phyloP scores from a whole-genome alignment of 169 alveolate genomes.

The Toxoplasma gondii region DNA sequence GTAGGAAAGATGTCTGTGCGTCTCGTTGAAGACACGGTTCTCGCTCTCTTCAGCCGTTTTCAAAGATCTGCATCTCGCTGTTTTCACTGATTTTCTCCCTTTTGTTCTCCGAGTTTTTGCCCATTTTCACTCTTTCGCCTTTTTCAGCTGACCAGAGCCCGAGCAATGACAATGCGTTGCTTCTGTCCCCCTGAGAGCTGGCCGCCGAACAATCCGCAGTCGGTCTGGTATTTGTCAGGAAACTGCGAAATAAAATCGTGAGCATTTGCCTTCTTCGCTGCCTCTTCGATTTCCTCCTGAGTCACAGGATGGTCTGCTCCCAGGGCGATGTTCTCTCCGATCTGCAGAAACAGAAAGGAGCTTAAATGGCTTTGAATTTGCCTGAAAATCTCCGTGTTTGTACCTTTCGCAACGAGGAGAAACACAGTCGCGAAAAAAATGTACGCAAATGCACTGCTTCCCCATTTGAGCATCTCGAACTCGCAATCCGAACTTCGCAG shows the following conservation, averaged over 20 bases:
- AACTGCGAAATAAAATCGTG: constrained; percentile 79
- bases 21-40: not conserved
- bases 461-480: too few relatives aligned
- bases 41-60: not conserved
- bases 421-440: too few relatives aligned
- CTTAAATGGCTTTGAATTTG: not conserved
- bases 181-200: constrained; percentile 81
- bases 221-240: constrained; percentile 79
- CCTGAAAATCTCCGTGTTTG: not conserved
- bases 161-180: constrained; percentile 82
- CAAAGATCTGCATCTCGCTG: too few relatives aligned
- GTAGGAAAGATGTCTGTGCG: too few relatives aligned
- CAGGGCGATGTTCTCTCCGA: constrained; percentile 83
- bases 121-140: not conserved
- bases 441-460: too few relatives aligned
- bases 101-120: not conserved
- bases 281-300: constrained; percentile 75
- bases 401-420: too few relatives aligned
- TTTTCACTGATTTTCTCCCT: too few relatives aligned
- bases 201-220: constrained; percentile 80
- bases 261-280: constrained; percentile 84
- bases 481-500: too few relatives aligned
- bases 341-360: constrained; percentile 12
- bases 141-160: constrained; percentile 65
- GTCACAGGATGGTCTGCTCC: constrained; percentile 30